These are phyloP conservation scores for Russula olivacea DNA, from an alignment of 768 basidiomycete genomes.

Conservation along the genomic window DNA sequence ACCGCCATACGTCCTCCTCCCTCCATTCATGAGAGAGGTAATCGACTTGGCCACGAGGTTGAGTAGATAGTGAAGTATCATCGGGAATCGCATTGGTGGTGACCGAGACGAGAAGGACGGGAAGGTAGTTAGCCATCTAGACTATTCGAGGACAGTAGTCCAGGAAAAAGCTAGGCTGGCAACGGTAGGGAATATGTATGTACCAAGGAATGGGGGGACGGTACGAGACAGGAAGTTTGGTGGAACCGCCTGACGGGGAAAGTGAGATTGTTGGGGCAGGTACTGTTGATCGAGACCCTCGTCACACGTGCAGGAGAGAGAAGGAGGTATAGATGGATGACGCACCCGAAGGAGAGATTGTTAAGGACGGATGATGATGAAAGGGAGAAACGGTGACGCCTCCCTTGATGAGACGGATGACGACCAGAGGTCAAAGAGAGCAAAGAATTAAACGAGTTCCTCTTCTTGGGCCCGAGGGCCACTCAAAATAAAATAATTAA, in stretches of 20 bases:
- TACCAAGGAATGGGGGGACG: background rate
- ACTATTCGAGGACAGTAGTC: background rate
- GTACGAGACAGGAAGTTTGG: background rate
- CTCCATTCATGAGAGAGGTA: slow-evolving; percentile 97
- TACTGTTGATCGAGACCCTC: background rate
- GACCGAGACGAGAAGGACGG: slow-evolving; percentile 62
- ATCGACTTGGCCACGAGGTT: slow-evolving; percentile 92
- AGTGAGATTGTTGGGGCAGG: slow-evolving; percentile 1
- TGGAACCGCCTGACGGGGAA: slow-evolving; percentile 2
- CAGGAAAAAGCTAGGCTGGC: background rate
- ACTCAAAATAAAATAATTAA: background rate
- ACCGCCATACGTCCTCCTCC: slow-evolving; percentile 97
- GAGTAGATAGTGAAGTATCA: slow-evolving; percentile 75
- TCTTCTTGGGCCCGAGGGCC: background rate
- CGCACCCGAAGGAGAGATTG: background rate
- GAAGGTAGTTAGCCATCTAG: slow-evolving; percentile 61
- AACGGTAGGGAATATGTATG: background rate
- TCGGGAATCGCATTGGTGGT: slow-evolving; percentile 51
- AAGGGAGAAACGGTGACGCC: slow-evolving; percentile 3
- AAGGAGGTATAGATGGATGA: background rate
- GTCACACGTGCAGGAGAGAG: background rate
- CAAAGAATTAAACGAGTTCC: background rate
- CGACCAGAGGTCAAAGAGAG: slow-evolving; percentile 6
- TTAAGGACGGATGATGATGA: slow-evolving; percentile 3
- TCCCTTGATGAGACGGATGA: slow-evolving; percentile 9